Evolutionary conservation across 768 basidiomycete species (phyloP).

Genomic region (Flagelloscypha sp.): DNA sequence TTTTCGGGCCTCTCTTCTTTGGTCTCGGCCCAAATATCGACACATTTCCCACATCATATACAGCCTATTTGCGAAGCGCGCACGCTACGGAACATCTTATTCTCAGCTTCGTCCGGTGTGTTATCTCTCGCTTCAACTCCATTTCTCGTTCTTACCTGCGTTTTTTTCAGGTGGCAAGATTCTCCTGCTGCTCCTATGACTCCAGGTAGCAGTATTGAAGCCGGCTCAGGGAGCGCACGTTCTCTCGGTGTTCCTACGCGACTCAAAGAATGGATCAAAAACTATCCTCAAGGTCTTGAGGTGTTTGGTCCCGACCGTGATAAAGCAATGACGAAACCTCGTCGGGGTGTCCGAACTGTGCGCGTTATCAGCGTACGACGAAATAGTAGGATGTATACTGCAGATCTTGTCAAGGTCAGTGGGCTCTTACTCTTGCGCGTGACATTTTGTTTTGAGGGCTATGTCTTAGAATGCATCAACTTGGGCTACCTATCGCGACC

Average conservation of each 20-base stretch:
- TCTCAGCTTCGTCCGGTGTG: constrained; percentile 82
- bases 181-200: constrained; percentile 29
- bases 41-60: constrained; percentile 52
- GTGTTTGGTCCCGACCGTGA: too few species aligned
- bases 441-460: too few species aligned
- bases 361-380: constrained; percentile 70
- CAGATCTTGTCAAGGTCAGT: constrained; percentile 74
- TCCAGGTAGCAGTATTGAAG: constrained; percentile 22
- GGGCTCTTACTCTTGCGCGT: too few species aligned
- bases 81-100: constrained; percentile 90
- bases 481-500: too few species aligned
- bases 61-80: constrained; percentile 69
- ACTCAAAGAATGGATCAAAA: constrained; percentile 87
- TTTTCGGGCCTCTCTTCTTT: constrained; percentile 87
- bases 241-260: constrained; percentile 70
- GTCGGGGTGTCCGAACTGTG: constrained; percentile 71
- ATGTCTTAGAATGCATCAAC: too few species aligned
- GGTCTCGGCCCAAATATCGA: constrained; percentile 59
- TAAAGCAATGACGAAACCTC: constrained; percentile 50
- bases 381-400: constrained; percentile 81
- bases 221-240: constrained; percentile 40
- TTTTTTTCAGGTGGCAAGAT: too few species aligned
- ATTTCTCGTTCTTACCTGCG: too few species aligned
- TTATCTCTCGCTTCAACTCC: too few species aligned
- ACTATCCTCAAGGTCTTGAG: constrained; percentile 85